Conservation (phyloP, 768 basidiomycete genomes). For the Cantharellus cinnabarinus region DNA sequence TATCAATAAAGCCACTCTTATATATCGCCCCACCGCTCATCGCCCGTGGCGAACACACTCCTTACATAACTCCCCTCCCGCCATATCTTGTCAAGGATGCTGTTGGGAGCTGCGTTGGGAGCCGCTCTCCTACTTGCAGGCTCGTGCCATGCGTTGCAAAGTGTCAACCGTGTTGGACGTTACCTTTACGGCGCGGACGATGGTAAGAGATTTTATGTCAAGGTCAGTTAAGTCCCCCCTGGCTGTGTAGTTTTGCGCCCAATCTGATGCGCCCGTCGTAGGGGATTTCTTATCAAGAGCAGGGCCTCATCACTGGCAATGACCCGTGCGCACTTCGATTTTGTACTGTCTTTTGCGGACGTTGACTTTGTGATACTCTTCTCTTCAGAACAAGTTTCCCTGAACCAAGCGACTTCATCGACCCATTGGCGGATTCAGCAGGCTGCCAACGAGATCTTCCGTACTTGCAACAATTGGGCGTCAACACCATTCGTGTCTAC, state of each 20-base stretch:
- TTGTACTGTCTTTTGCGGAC: not conserved
- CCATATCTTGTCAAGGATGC: no score
- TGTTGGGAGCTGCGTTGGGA: no score
- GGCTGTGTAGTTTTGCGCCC: not conserved
- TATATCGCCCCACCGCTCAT: no score
- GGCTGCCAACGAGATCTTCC: conserved; percentile 66
- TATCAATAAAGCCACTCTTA: no score
- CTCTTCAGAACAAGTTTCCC: conserved; percentile 16
- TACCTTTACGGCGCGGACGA: conserved; percentile 55
- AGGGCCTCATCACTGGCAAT: conserved; percentile 28
- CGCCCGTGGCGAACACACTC: no score
- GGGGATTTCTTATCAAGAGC: conserved; percentile 66
- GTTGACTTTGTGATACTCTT: not conserved
- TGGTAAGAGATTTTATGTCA: conserved; percentile 71
- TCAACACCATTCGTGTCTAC: conserved; percentile 75
- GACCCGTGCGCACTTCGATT: conserved; percentile 32
- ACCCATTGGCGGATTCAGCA: conserved; percentile 47
- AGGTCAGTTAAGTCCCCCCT: conserved; percentile 14
- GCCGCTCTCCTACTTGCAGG: not conserved
- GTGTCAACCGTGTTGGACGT: conserved; percentile 47
- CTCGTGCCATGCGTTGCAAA: conserved; percentile 29
- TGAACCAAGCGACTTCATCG: conserved; percentile 50
- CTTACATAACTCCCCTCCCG: no score
- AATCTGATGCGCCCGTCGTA: not conserved
- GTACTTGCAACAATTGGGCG: conserved; percentile 47